Conservation (phyloP, 2,329 filamentous ascomycete species). For the Fusarium tanahbumbuense region DNA sequence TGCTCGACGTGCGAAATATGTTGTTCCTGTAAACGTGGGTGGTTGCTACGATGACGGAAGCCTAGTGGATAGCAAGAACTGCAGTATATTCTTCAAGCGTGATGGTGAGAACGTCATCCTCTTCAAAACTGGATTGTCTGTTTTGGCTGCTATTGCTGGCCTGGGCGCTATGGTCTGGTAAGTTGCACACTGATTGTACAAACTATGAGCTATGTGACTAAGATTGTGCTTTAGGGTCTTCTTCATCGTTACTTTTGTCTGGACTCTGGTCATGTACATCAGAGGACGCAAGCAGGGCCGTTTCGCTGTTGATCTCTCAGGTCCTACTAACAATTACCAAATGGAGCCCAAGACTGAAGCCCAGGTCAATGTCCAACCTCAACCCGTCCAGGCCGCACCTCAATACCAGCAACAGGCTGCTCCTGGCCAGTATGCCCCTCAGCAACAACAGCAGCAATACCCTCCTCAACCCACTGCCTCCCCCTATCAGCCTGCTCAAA, state of each 20-base stretch:
- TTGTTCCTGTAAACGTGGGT: constrained; percentile 46
- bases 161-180: constrained; percentile 59
- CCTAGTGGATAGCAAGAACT: constrained; percentile 54
- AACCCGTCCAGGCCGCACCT: constrained; percentile 21
- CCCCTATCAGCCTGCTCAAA: constrained; percentile 41
- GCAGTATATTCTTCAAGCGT: constrained; percentile 45
- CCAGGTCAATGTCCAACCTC: constrained; percentile 39
- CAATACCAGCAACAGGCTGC: constrained; percentile 40
- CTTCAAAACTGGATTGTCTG: constrained; percentile 49
- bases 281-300: constrained; percentile 54
- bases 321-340: constrained; percentile 45
- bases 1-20: constrained; percentile 53
- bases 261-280: constrained; percentile 52
- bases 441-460: constrained; percentile 28
- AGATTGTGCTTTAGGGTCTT: constrained; percentile 48
- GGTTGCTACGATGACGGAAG: constrained; percentile 55
- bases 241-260: constrained; percentile 54
- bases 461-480: constrained; percentile 22
- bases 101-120: constrained; percentile 48
- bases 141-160: constrained; percentile 56
- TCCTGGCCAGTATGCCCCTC: constrained; percentile 21
- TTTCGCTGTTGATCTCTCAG: constrained; percentile 43
- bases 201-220: background rate
- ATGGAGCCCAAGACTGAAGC: constrained; percentile 51
- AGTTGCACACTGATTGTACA: constrained; percentile 16